These are phyloP conservation scores for Phytopythium chamaehyphon DNA, from an alignment of 352 stramenopile genomes.

Conservation along the genomic window DNA sequence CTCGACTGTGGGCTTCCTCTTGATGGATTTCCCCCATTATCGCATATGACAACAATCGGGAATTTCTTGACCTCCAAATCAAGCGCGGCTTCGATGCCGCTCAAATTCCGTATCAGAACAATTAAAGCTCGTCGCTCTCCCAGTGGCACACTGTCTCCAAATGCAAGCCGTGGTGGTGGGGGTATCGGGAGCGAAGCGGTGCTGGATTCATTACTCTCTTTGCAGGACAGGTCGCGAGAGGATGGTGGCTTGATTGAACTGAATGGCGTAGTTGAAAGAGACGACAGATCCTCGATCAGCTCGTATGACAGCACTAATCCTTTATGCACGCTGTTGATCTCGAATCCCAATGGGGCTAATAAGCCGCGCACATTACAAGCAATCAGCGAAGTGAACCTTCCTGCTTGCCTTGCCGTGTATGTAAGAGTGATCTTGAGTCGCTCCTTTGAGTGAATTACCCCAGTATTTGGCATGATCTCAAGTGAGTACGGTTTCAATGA, in stretches of 20 bases:
- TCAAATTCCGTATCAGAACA: constrained; percentile 74
- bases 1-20: not conserved
- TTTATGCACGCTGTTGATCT: constrained; percentile 63
- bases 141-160: constrained; percentile 58
- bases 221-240: constrained; percentile 12
- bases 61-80: constrained; percentile 63
- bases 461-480: constrained; percentile 37
- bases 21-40: not conserved
- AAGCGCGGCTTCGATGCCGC: constrained; percentile 62
- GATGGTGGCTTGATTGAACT: not conserved
- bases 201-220: not conserved
- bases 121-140: constrained; percentile 40
- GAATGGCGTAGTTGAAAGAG: not conserved
- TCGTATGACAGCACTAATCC: constrained; percentile 80
- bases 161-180: constrained; percentile 44
- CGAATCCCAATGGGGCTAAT: constrained; percentile 49
- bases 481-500: constrained; percentile 34
- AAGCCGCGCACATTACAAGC: constrained; percentile 64
- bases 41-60: constrained; percentile 7
- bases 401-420: constrained; percentile 58
- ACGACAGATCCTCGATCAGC: constrained; percentile 15
- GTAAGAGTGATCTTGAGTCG: constrained; percentile 36
- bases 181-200: not conserved
- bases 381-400: constrained; percentile 46
- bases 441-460: constrained; percentile 60